These are phyloP conservation scores for Cystobasidium sp. DNA, from an alignment of 1,284 basidiomycete genomes.

Conservation along the genomic window DNA sequence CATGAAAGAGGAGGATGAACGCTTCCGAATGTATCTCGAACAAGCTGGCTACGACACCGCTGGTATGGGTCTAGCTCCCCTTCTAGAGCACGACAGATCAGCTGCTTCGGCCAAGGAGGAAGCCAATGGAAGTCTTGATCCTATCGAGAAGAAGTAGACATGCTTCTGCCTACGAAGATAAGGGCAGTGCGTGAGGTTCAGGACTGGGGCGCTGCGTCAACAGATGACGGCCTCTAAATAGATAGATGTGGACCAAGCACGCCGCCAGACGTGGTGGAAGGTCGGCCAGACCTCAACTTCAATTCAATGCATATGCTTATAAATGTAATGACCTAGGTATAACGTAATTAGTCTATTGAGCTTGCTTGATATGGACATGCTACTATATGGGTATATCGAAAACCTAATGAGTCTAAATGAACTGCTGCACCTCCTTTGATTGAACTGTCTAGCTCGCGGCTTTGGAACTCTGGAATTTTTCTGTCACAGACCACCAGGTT, in stretches of 20 bases:
- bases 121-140: neutral
- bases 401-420: no score
- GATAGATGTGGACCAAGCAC: no score
- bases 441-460: neutral
- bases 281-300: no score
- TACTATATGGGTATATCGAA: no score
- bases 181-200: neutral
- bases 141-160: constrained; percentile 8
- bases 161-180: neutral
- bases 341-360: no score
- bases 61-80: constrained; percentile 64
- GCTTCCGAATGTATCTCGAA: constrained; percentile 81
- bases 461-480: neutral
- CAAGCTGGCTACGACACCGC: constrained; percentile 74
- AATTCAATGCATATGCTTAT: no score
- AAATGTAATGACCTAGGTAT: no score
- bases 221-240: no score
- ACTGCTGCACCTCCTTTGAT: no score
- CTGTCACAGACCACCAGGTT: neutral
- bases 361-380: no score
- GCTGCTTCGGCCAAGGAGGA: constrained; percentile 29
- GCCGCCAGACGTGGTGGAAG: no score
- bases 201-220: no score
- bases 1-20: constrained; percentile 67
- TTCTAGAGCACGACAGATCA: constrained; percentile 28